Evolutionary conservation across 2,329 filamentous ascomycete genomes (phyloP), one percentile per base, ranked within the genome.

Genomic region (Dothidotthia symphoricarpi): DNA sequence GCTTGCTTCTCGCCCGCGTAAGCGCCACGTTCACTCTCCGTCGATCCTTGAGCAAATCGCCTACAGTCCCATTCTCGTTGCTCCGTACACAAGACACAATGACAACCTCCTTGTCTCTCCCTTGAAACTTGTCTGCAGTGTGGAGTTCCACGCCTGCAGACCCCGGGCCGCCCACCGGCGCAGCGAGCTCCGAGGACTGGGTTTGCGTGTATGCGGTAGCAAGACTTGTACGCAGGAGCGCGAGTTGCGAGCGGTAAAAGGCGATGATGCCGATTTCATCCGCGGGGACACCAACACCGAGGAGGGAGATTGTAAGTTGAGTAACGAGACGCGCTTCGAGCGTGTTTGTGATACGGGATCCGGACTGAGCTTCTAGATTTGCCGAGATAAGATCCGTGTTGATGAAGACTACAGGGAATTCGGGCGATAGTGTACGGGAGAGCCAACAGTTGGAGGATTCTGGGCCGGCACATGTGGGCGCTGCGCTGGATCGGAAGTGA

Each of bases 121-220:
- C 93, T 64, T 98, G 93, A 67, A 95, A 98, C 29, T 91, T 88
- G 68, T 98, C 93, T 3, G 93, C 90, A 0, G 93, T 97, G 67
- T 98, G 89, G 77, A 97, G 89, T 68, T 98, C 93, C 1, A 98
- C 82, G n/a, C 45, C 55, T 6, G 57, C 45, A 8, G 43, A 41
- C 2, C 41, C 43, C 13, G 49, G 39, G n/a, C 47, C 40, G 12
- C 32, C 45, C 10, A 42, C 43, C 15, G 52, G 39, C 3, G 54
- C 49, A 2, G 50, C 49, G 28, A 53, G 53, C 24, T 79, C 78
- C 0, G 74, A 69, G 0, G 74, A 69, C 29, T 53, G 69, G 31
- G 52, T 67, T 48, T 43, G 65, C 39, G 9, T 75, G 62, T 14
- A 74, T 63, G 52, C 75, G 68, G 28, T 72, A 22, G 80, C 79